Conservation (phyloP, 2,329 filamentous ascomycete genomes). For the Trichophyton mentagrophytes region DNA sequence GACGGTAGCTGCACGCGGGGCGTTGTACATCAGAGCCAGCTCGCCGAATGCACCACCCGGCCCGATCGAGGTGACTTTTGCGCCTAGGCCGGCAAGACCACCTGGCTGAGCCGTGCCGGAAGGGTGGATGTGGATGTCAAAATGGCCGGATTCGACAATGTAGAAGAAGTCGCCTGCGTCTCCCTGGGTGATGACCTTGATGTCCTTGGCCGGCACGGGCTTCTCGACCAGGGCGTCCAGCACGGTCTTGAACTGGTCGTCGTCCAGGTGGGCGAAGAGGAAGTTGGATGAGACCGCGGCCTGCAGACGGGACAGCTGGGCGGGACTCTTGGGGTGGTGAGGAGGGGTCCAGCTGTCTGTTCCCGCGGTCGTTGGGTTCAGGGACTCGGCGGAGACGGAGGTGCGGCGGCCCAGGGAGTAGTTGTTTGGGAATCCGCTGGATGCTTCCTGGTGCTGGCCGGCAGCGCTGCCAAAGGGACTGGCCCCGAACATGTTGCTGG, state of each 20-base stretch:
- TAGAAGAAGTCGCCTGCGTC: slow-evolving; percentile 98
- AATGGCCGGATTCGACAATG: slow-evolving; percentile 79
- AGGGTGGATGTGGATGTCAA: slow-evolving; percentile 81
- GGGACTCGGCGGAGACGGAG: slow-evolving; percentile 90
- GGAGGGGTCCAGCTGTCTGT: slow-evolving; percentile 88
- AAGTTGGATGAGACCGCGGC: slow-evolving; percentile 80
- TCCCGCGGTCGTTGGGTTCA: slow-evolving; percentile 73
- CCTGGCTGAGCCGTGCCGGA: slow-evolving; percentile 67
- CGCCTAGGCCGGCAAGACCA: slow-evolving; percentile 60
- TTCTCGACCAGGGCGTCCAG: slow-evolving; percentile 88
- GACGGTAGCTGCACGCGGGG: slow-evolving; percentile 87
- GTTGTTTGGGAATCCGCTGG: slow-evolving; percentile 55
- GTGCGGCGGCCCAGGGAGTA: slow-evolving; percentile 90
- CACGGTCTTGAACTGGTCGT: slow-evolving; percentile 79
- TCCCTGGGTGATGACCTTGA: slow-evolving; percentile 86
- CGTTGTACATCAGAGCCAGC: slow-evolving; percentile 96
- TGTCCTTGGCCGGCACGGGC: slow-evolving; percentile 80
- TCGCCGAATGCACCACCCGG: slow-evolving; percentile 92
- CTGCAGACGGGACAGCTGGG: slow-evolving; percentile 69
- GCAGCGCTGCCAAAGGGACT: background rate
- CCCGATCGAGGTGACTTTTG: slow-evolving; percentile 67
- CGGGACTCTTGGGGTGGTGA: slow-evolving; percentile 64
- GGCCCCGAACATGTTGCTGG: background rate
- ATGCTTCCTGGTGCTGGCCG: slow-evolving; percentile 10
- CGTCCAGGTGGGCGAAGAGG: slow-evolving; percentile 84